A percentile compares a stretch with the other conserved stretches of the same genome.
phyloP scores from a whole-genome alignment of 176 grass and related monocot species.

The Aegilops longissima region DNA sequence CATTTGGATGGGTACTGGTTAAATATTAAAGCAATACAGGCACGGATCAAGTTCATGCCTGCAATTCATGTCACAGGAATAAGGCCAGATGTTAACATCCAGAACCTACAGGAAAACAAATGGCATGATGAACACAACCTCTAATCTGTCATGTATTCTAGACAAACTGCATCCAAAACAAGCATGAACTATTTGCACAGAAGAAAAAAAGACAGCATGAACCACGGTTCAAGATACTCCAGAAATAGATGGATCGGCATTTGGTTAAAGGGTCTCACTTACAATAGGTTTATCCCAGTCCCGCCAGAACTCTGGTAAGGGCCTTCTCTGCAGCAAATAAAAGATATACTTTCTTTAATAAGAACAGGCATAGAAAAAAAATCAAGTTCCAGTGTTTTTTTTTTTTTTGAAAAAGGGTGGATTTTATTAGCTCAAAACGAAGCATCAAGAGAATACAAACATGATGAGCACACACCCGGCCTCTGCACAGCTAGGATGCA shows the following conservation, averaged over 20 bases:
- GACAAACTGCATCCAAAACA: conserved; percentile 14
- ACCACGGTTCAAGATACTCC: not conserved
- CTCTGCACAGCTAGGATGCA: too few species aligned
- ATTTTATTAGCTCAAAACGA: too few species aligned
- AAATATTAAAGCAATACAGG: conserved; percentile 1
- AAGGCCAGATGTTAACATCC: not conserved
- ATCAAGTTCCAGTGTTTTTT: not conserved
- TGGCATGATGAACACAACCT: not conserved
- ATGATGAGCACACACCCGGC: too few species aligned
- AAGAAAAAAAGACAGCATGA: conserved; percentile 7
- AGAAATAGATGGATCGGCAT: not conserved
- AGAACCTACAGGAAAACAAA: not conserved
- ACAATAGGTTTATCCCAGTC: conserved; percentile 93
- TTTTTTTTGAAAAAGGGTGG: too few species aligned
- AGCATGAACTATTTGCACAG: not conserved
- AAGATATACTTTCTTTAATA: conserved; percentile 7
- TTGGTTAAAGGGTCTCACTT: conserved; percentile 50
- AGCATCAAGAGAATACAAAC: too few species aligned
- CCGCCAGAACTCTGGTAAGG: conserved; percentile 94
- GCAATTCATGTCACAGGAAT: conserved; percentile 3
- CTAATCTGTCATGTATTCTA: conserved; percentile 6
- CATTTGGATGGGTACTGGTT: not conserved
- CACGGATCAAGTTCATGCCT: not conserved
- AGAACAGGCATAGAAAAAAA: not conserved
- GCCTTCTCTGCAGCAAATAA: conserved; percentile 71